A percentile compares a stretch with the other conserved stretches of the same genome.
Conservation (phyloP, 305 asterid genomes). For the Fraxinus albicans region DNA sequence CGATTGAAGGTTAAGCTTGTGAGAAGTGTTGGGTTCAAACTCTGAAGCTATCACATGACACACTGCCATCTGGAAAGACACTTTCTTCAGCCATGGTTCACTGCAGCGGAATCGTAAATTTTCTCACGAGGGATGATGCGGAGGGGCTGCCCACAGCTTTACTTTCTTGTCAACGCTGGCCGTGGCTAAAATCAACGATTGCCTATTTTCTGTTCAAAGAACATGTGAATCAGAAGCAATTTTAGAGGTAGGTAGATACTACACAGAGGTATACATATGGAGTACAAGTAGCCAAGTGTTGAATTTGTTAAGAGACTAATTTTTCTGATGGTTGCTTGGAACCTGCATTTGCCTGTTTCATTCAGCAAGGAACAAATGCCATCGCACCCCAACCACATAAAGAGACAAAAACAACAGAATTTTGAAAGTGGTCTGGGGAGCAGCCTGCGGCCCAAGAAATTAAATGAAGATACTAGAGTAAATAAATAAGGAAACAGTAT, state of each 20-base stretch:
- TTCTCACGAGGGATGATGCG: slow-evolving; percentile 31
- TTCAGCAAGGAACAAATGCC: not conserved
- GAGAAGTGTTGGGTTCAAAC: not conserved
- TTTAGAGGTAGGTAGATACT: slow-evolving; percentile 8
- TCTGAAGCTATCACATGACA: not conserved
- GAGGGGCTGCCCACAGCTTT: slow-evolving; percentile 91
- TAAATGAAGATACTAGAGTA: not conserved
- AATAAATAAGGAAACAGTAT: not conserved
- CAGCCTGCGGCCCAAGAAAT: not conserved
- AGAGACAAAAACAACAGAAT: not conserved
- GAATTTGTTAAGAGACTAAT: not conserved
- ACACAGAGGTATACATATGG: not conserved
- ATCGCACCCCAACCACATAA: not conserved
- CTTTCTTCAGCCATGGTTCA: slow-evolving; percentile 10
- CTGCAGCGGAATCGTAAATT: not conserved
- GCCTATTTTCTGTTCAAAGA: slow-evolving; percentile 55
- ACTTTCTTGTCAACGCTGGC: slow-evolving; percentile 91
- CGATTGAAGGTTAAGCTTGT: slow-evolving; percentile 2
- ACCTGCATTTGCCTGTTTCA: not conserved
- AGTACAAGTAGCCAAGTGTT: not conserved
- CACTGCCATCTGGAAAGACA: slow-evolving; percentile 14
- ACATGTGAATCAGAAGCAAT: not conserved
- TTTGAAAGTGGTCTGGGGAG: not conserved
- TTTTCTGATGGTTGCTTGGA: not conserved
- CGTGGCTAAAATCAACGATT: slow-evolving; percentile 60